These are phyloP conservation scores for Leccinum subgranulosum DNA, from an alignment of 768 basidiomycete genomes.

Conservation along the genomic window DNA sequence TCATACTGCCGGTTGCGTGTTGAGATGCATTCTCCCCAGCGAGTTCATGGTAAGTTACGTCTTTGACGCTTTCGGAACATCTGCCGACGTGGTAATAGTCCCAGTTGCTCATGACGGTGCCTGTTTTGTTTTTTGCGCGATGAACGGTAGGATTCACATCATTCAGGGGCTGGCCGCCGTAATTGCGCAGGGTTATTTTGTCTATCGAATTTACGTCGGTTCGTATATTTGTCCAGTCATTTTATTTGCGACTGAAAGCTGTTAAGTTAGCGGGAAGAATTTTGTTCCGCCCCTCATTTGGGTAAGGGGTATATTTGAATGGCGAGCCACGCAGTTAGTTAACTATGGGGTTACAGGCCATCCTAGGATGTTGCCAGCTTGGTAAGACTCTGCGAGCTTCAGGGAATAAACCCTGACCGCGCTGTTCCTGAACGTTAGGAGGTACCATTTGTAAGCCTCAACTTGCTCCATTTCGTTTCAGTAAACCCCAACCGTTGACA, in stretches of 20 bases:
- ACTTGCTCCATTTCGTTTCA: not conserved
- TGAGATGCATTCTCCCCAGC: not conserved
- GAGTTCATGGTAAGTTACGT: slow-evolving; percentile 7
- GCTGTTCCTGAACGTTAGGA: not conserved
- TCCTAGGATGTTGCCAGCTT: slow-evolving; percentile 3
- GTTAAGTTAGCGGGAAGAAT: slow-evolving; percentile 7
- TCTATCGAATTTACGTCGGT: slow-evolving; percentile 14
- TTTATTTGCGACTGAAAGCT: not conserved
- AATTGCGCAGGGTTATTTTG: slow-evolving; percentile 9
- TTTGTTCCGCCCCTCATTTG: slow-evolving; percentile 5
- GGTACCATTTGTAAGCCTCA: not conserved
- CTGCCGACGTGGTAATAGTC: slow-evolving; percentile 1
- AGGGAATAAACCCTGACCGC: not conserved
- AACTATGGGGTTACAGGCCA: not conserved
- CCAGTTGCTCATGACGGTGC: slow-evolving; percentile 6
- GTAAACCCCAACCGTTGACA: not conserved
- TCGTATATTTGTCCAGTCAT: not conserved
- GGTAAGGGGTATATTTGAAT: slow-evolving; percentile 1
- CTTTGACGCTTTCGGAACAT: not conserved
- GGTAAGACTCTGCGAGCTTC: not conserved
- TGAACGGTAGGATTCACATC: not conserved
- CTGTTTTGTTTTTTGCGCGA: not conserved
- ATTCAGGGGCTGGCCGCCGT: slow-evolving; percentile 1
- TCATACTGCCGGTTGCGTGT: not conserved
- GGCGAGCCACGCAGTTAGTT: not conserved